A percentile compares a stretch with the other conserved stretches of the same genome.
phyloP scores from a whole-genome alignment of 2,329 filamentous ascomycete species.

The Dactylella cylindrospora region DNA sequence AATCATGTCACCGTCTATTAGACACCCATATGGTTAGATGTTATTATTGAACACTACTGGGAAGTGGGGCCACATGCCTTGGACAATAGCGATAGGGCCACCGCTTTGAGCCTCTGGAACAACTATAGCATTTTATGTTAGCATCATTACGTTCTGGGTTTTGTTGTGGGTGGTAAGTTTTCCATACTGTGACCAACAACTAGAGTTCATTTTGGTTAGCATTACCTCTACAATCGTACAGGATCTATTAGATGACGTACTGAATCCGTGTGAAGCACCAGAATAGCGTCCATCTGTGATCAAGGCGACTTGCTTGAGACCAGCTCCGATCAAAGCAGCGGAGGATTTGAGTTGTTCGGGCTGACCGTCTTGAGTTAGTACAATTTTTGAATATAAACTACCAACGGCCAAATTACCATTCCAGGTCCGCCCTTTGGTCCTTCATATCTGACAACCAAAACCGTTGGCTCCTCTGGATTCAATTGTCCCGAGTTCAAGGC shows the following conservation, averaged over 20 bases:
- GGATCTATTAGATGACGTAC: conserved; percentile 15
- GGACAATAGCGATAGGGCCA: conserved; percentile 80
- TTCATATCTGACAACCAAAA: conserved; percentile 89
- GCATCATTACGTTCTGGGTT: not conserved
- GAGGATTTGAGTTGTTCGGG: conserved; percentile 88
- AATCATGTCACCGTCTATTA: conserved; percentile 73
- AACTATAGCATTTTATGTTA: conserved; percentile 37
- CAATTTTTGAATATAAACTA: conserved; percentile 9
- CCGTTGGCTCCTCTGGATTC: conserved; percentile 74
- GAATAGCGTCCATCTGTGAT: conserved; percentile 91
- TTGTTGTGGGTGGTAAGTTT: not conserved
- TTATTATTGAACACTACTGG: not conserved
- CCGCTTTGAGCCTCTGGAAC: conserved; percentile 88
- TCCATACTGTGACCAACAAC: conserved; percentile 41
- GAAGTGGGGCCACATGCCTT: conserved; percentile 43
- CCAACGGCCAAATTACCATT: no score
- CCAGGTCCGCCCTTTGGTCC: conserved; percentile 90
- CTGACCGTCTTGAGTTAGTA: conserved; percentile 30
- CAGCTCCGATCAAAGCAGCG: conserved; percentile 89
- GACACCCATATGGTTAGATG: not conserved
- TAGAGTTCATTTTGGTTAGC: conserved; percentile 10
- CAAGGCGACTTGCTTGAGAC: conserved; percentile 72
- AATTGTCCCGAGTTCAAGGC: conserved; percentile 73
- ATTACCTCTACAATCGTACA: not conserved
- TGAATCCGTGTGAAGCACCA: conserved; percentile 75